Evolutionary conservation across 2,329 filamentous ascomycete species (phyloP), one percentile per base, ranked within the genome.

Genomic region (Blastomyces gilchristii): DNA sequence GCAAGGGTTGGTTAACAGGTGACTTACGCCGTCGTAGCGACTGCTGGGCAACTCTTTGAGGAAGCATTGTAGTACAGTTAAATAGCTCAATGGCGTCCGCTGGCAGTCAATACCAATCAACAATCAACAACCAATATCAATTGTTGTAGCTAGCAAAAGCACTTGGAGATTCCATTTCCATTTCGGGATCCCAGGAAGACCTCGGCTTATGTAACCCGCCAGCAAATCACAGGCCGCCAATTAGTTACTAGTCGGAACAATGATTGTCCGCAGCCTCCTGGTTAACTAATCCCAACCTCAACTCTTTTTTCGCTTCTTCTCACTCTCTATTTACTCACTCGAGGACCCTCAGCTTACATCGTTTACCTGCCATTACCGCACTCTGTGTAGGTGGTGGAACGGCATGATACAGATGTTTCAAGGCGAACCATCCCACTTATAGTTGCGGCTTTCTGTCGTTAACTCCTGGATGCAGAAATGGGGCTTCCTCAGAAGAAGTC

Each of bases 1-100:
- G 16, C 39, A 54, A 8, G 34, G 39, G 18, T 47, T 39, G 39
- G 43, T 49, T 22, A 28, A 22, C 57, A 56, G 39, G 50, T 47
- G 28, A 75, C 77, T 67, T 80, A 81, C 79, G 72, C 72, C 79
- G 78, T 72, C 78, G 75, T 70, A 79, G 71, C 65, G 78, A 78
- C 68, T 77, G 76, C 69, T 80, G 78, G 62, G 75, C 73, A 71
- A 78, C 70, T 72, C 78, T 78, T 68, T 80, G 78, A 62, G 77
- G 77, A 68, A 80, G 72, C 78, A 81, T 80, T 56, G 63, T 77
- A 72, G 66, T 63, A 49, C 1, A 39, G n/a, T 58, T 39, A 39
- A 18, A 31, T 2, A 39, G 31, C 18, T 58, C 39, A 58, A 45
- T 25, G 31, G 31, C 0, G 18, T 56, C 53, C 39, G 16, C 37